phyloP scores from a whole-genome alignment of 495 filamentous ascomycete species.

The Bacidia gigantensis region DNA sequence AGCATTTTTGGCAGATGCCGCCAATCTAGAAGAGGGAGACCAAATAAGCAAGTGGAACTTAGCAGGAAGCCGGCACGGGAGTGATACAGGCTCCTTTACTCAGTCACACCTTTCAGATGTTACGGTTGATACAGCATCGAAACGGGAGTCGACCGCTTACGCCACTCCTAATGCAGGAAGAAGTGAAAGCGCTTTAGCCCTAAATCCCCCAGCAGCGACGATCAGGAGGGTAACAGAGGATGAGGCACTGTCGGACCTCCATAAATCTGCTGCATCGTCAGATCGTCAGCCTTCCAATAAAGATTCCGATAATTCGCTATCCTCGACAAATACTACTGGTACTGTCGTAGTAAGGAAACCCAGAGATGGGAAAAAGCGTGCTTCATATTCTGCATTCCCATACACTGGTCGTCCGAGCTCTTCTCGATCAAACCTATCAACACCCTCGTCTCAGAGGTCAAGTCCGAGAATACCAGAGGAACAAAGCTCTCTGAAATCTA shows the following conservation, averaged over 20 bases:
- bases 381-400: conserved; percentile 20
- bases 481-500: conserved; percentile 3
- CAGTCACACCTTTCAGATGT: background rate
- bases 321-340: conserved; percentile 35
- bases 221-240: background rate
- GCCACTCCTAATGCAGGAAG: background rate
- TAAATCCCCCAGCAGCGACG: background rate
- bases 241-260: no score
- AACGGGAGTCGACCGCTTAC: background rate
- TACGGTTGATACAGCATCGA: background rate
- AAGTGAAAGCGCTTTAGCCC: background rate
- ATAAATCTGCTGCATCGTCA: background rate
- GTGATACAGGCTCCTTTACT: background rate
- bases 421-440: conserved; percentile 15
- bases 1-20: background rate
- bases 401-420: conserved; percentile 12
- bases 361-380: conserved; percentile 11
- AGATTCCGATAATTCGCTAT: conserved; percentile 30
- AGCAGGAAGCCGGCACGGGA: background rate
- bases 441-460: conserved; percentile 10
- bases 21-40: background rate
- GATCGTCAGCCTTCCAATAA: conserved; percentile 10
- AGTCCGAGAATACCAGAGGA: conserved; percentile 3
- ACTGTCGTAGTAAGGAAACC: conserved; percentile 29
- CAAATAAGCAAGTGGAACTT: background rate